A percentile compares a stretch with the other conserved stretches of the same genome.
phyloP scores from a whole-genome alignment of 768 basidiomycete species.

The Porphyrellus cyaneotinctus region DNA sequence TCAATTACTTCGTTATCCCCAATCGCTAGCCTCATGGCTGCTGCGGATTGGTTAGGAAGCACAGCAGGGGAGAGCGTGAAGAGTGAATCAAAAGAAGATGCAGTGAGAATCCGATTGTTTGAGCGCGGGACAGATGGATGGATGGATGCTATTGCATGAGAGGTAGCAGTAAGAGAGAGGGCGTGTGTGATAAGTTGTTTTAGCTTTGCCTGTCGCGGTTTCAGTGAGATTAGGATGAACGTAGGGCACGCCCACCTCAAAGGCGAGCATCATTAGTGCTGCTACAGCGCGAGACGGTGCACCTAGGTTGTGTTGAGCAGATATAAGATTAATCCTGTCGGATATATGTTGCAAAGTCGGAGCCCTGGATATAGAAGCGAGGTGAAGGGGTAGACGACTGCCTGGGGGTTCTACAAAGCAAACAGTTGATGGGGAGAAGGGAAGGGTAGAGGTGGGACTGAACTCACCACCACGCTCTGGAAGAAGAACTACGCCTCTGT shows the following conservation, averaged over 20 bases:
- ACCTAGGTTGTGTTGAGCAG: constrained; percentile 67
- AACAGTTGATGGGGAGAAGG: not conserved
- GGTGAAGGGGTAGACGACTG: constrained; percentile 63
- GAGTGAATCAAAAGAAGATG: constrained; percentile 70
- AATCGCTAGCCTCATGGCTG: constrained; percentile 64
- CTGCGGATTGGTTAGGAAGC: constrained; percentile 74
- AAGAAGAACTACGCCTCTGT: constrained; percentile 63
- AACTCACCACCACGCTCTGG: constrained; percentile 59
- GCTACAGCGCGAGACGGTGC: constrained; percentile 61
- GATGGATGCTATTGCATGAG: constrained; percentile 74
- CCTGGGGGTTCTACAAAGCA: constrained; percentile 58
- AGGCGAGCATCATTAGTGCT: constrained; percentile 69
- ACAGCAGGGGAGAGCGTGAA: constrained; percentile 75
- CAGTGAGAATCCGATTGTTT: constrained; percentile 48
- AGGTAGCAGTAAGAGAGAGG: constrained; percentile 69
- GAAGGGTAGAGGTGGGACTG: not conserved
- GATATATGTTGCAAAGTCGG: constrained; percentile 74
- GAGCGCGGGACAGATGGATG: constrained; percentile 47
- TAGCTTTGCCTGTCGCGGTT: constrained; percentile 57
- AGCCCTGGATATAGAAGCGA: constrained; percentile 69
- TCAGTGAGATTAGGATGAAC: not conserved
- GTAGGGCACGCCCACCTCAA: constrained; percentile 50
- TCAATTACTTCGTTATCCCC: constrained; percentile 47
- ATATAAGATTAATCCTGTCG: constrained; percentile 78
- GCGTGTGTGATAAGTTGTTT: constrained; percentile 83